Conservation (phyloP, 2,329 filamentous ascomycete genomes). For the Orbilia blumenaviensis region DNA sequence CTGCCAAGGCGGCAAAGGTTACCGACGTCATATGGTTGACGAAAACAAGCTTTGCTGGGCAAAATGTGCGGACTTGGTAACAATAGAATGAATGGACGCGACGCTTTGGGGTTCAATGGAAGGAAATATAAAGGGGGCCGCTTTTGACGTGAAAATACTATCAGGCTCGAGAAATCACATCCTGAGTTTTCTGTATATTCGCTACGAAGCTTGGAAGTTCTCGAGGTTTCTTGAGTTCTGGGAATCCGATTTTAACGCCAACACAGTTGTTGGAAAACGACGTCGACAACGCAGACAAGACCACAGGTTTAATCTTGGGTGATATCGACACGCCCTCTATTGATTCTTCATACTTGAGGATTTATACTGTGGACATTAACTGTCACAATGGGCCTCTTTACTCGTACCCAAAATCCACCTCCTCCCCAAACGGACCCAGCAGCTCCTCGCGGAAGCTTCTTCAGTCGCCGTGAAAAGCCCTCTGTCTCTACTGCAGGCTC, state of each 20-base stretch:
- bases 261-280: slow-evolving; percentile 16
- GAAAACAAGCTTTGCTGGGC: slow-evolving; percentile 45
- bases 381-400: slow-evolving; percentile 25
- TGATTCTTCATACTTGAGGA: no score
- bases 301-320: neutral
- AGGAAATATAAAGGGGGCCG: slow-evolving; percentile 10
- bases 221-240: neutral
- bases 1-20: slow-evolving; percentile 23
- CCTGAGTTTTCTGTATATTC: no score
- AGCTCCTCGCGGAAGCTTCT: slow-evolving; percentile 33
- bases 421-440: neutral
- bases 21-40: slow-evolving; percentile 40
- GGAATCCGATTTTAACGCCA: no score
- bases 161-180: no score
- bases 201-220: no score
- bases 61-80: neutral
- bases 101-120: neutral
- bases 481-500: slow-evolving; percentile 39
- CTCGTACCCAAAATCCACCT: slow-evolving; percentile 11
- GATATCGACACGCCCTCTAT: no score
- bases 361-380: no score
- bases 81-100: neutral
- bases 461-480: slow-evolving; percentile 39
- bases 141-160: neutral
- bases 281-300: slow-evolving; percentile 20